A percentile compares a stretch with the other conserved stretches of the same genome.
Conservation (phyloP, 805 yeast species). For the Sporopachydermia quercuum region DNA sequence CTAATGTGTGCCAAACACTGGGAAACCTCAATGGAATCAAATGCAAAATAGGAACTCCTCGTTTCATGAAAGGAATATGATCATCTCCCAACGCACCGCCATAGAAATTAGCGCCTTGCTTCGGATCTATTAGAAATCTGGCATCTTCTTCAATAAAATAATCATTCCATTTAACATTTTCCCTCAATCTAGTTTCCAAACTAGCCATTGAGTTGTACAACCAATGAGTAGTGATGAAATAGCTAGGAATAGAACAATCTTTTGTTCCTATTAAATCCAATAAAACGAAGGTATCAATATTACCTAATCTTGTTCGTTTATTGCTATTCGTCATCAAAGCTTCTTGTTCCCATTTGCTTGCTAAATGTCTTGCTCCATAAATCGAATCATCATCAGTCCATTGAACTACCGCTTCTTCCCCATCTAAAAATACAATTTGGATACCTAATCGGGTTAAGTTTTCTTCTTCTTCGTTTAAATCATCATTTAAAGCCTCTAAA, state of each 20-base stretch:
- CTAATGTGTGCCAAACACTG: constrained; percentile 32
- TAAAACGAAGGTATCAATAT: constrained; percentile 31
- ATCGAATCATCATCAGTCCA: constrained; percentile 40
- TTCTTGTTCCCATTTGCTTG: constrained; percentile 21
- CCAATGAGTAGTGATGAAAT: constrained; percentile 25
- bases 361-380: constrained; percentile 40
- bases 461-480: not conserved
- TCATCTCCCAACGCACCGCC: constrained; percentile 27
- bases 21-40: constrained; percentile 41
- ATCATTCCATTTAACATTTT: not conserved
- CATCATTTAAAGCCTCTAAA: constrained; percentile 6
- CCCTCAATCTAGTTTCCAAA: constrained; percentile 18
- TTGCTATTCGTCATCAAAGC: constrained; percentile 9
- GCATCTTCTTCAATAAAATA: not conserved
- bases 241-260: constrained; percentile 24
- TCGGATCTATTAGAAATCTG: not conserved
- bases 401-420: constrained; percentile 42
- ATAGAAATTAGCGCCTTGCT: not conserved
- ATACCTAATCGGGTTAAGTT: constrained; percentile 18
- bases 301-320: constrained; percentile 12
- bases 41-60: constrained; percentile 35
- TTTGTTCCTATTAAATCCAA: constrained; percentile 35
- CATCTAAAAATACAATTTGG: constrained; percentile 40
- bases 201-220: constrained; percentile 22
- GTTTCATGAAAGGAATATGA: constrained; percentile 33